phyloP scores from a whole-genome alignment of 2,329 filamentous ascomycete species.

The Sordariomycetes sp. region DNA sequence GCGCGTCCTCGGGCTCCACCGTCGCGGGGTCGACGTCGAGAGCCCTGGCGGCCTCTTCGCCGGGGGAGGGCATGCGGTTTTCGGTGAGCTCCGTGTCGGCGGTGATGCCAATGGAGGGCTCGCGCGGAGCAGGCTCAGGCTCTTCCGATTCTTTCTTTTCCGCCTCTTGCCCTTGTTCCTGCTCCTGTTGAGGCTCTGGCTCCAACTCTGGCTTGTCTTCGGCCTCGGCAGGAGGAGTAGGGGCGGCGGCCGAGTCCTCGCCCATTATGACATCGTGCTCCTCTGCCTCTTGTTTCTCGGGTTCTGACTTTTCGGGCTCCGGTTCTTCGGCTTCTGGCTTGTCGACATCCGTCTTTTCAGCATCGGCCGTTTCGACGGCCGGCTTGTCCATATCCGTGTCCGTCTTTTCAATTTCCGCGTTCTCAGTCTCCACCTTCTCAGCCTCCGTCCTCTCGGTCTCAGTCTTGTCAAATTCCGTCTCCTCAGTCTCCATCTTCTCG shows the following conservation, averaged over 20 bases:
- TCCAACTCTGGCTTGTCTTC: background rate
- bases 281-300: background rate
- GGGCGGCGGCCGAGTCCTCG: background rate
- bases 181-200: background rate
- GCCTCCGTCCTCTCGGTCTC: background rate
- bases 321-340: background rate
- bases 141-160: background rate
- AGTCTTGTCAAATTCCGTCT: background rate
- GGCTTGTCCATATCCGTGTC: background rate
- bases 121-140: background rate
- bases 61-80: background rate
- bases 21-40: conserved; percentile 8
- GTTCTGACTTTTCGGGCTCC: background rate
- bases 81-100: background rate
- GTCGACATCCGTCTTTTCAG: background rate
- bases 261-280: background rate
- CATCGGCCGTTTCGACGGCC: background rate
- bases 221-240: background rate
- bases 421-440: too few relatives aligned
- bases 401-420: background rate
- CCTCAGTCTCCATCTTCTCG: background rate
- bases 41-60: conserved; percentile 9
- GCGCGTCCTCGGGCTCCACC: background rate
- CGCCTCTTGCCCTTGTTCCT: background rate
- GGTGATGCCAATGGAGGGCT: background rate